Percentiles rank a stretch among this genome's conserved stretches.
Conservation (phyloP, 352 stramenopile genomes). For the Globisporangium abappressorium region DNA sequence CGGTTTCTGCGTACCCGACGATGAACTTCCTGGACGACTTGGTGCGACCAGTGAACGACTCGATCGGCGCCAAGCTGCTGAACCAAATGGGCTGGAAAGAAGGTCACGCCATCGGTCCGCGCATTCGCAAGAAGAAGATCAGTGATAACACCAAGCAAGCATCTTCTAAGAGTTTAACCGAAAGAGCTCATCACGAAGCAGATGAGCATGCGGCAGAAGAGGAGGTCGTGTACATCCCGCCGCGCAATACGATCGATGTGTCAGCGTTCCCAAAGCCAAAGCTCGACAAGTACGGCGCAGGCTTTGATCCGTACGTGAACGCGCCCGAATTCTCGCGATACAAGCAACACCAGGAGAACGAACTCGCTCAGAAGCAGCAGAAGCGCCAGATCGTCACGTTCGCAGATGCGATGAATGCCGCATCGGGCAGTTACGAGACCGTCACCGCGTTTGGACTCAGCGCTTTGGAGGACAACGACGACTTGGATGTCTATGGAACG, state of each 20-base stretch:
- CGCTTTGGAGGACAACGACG: constrained; percentile 81
- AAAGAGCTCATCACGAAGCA: constrained; percentile 1
- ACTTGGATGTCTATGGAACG: constrained; percentile 77
- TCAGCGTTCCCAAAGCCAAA: constrained; percentile 67
- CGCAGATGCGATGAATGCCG: constrained; percentile 53
- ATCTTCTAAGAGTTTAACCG: not conserved
- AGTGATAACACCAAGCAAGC: not conserved
- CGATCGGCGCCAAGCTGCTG: constrained; percentile 81
- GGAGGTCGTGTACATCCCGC: constrained; percentile 51
- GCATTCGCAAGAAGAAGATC: constrained; percentile 50
- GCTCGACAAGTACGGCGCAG: constrained; percentile 68
- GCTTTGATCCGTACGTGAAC: constrained; percentile 73
- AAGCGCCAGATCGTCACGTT: constrained; percentile 69
- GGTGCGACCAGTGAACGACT: constrained; percentile 64
- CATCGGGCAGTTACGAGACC: constrained; percentile 30
- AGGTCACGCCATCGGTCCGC: constrained; percentile 84
- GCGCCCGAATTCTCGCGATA: constrained; percentile 68
- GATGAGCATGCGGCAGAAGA: constrained; percentile 28
- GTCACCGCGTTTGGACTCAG: constrained; percentile 63
- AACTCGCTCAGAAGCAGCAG: constrained; percentile 22
- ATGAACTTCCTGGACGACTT: constrained; percentile 73
- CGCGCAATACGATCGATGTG: constrained; percentile 52
- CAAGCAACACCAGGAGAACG: constrained; percentile 37
- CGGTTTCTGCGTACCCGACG: constrained; percentile 20
- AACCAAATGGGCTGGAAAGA: constrained; percentile 90